Evolutionary conservation across 140 eudicot species (phyloP), one percentile per base, ranked within the genome.

Genomic region (Bidens hawaiensis): DNA sequence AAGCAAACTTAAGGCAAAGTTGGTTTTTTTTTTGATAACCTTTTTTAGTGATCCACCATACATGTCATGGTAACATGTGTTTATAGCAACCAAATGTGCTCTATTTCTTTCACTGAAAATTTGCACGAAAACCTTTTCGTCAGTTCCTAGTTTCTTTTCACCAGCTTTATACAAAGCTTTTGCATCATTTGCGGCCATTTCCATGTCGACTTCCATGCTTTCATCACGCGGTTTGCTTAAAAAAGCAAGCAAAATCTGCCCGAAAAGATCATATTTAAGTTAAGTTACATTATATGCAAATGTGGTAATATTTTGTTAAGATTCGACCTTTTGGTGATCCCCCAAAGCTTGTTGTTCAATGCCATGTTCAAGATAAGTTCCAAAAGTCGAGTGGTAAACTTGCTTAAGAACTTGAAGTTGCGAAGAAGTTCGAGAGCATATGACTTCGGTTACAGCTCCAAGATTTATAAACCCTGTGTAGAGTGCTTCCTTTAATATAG

Each of bases 391-490:
- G 70, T 71, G 74, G 57, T 83, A 80, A 33, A 83, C 42, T n/a
- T 71, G 83, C 63, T 66, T 74, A 15, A 77, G 34, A 14, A 51
- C 63, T 64, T 80, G 83, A 27, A 83, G 27, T 26, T 83, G 84
- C 25, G 84, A 48, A 18, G 86, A 66, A 56, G 82, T 80, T 27
- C 83, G 78, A 42, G 83, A 79, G 47, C 90, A 83, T 70, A 83
- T 67, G 49, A 80, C 63, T 66, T 83, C 90, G 13, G 82, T 83
- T 31, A 65, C 79, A 13, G 72, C 59, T 71, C 62, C 74, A 16
- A 80, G 80, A 77, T 59, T 56, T 4, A 64, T 14, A 34, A 46
- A 30, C 51, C 60, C 65, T 57, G 14, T 28, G 47, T 26, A 64
- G n/a, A 80, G 56, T 12, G 82, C 75, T 49, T 76, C 67, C 45